A percentile compares a stretch with the other conserved stretches of the same genome.
Evolutionary conservation across 2,329 filamentous ascomycete species (phyloP).

Genomic region (Calonectria hawksworthii): DNA sequence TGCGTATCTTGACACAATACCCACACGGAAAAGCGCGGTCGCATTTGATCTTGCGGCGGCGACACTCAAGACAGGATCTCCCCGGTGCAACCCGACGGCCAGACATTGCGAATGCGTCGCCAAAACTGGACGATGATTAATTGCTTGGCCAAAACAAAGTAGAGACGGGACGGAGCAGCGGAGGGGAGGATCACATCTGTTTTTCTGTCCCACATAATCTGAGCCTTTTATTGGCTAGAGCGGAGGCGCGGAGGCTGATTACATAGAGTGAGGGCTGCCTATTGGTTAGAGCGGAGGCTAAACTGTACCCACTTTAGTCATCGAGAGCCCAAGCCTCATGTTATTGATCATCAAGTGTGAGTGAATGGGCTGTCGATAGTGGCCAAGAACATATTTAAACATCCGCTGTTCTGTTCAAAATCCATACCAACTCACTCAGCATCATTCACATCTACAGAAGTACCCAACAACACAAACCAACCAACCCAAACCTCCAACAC

Average conservation of each 20-base stretch:
- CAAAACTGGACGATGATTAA: neutral
- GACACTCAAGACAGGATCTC: constrained; percentile 31
- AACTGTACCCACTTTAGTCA: neutral
- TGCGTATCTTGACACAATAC: constrained; percentile 29
- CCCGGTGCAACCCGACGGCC: constrained; percentile 21
- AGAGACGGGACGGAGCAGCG: neutral
- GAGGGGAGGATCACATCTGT: neutral
- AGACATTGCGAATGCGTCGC: constrained; percentile 15
- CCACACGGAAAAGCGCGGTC: constrained; percentile 29
- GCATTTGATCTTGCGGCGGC: constrained; percentile 36
- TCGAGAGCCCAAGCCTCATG: neutral
- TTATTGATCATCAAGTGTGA: neutral
- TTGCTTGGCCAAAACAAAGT: neutral
- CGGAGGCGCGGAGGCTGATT: neutral
- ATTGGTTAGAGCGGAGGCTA: constrained; percentile 32
- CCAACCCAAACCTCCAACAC: neutral
- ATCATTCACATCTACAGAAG: neutral
- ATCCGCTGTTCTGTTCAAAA: too few relatives aligned
- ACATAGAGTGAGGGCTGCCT: neutral
- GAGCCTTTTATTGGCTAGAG: neutral
- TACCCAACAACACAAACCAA: neutral
- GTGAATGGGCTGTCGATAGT: too few relatives aligned
- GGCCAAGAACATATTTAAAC: neutral
- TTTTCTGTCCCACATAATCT: neutral
- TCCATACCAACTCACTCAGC: neutral